Base-by-base conservation (phyloP, 1,284 basidiomycete species). In the Cutaneotrichosporon sp. region DNA sequence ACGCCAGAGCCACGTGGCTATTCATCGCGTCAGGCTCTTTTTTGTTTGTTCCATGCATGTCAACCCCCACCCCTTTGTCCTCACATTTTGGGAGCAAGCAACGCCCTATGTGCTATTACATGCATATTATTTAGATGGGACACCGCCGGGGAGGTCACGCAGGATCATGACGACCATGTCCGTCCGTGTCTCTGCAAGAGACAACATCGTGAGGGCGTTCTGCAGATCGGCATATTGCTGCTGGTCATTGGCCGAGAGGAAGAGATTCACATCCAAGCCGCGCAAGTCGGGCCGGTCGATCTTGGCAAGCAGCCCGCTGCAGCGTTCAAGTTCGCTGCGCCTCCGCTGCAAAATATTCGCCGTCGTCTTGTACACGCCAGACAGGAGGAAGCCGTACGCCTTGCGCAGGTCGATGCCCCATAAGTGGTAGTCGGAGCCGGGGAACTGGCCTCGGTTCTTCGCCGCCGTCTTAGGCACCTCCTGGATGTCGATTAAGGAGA, bases 381-480 rank as follows among this genome's bases (percentile, higher is more conserved):
- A 81, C 11, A 93, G 77, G 17, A 94, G 78, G 16, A 84, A 80
- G 8, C 84, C 82, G 65, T 87, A 89, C 7, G 87, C 87, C 67
- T 90, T 88, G 32, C 80, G 78, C 7, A 88, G 78, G 72, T 96
- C 90, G 49, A 94, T 87, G 66, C 86, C 84, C 91, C 91, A 96
- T 17, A 96, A 81, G 75, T 72, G 68, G 51, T 63, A 66, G 54
- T 71, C 69, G 5, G 62, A 49, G 14, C 56, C 59, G 9, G 68
- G 64, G 45, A 66, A 56, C 32, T 55, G 59, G 24, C 52, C 54
- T 20, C 89, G 87, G 67, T 88, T 88, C 50, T 90, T 85, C 67
- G 92, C 88, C 17, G 86, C 85, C 56, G 84, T 88, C 72, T 87
- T 87, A 4, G 92, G 86, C 3, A 96, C 86, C 70, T 96, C 91